Base-by-base conservation (phyloP, 805 yeast genomes). In the Isabelozyma gotoi region DNA sequence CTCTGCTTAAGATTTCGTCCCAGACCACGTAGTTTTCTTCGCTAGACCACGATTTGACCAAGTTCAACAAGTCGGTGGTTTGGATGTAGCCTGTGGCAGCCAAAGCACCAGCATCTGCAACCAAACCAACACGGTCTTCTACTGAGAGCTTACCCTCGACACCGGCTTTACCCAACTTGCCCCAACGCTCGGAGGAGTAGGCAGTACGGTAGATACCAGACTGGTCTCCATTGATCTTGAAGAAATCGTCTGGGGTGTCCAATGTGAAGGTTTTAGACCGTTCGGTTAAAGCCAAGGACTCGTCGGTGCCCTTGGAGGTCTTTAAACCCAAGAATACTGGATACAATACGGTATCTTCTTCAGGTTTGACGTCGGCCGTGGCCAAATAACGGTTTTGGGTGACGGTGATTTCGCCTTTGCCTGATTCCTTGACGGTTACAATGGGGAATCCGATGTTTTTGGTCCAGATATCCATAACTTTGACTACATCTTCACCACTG, bases 391-490 rank as follows among this genome's bases (percentile, higher is more conserved):
- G 79, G 66, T 84, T 75, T 67, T 87, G 96, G 42, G 81, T 77
- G 39, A 87, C 71, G 16, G 72, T 73, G 42, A 85, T 64, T 39
- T 73, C 69, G 39, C 73, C 67, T 17, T 72, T 72, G 12, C 51
- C 55, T 40, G 72, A 70, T 65, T 84, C 91, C 40, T 76, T 72
- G 32, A 86, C 91, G 27, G 78, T 67, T 39, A 88, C 68, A 12
- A 87, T 80, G 19, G 95, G 95, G 71, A 74, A 87, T 6, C 95
- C 95, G 46, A 85, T 78, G 57, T 84, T 79, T 55, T 81, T 80
- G 45, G 90, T 86, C 95, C 96, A 87, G 46, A 80, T 77, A 56
- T 81, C 81, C 94, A 87, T 87, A 33, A 84, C 85, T 45, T 69
- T 65, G 43, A 77, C 80, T 38, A 87, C 91, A 56, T 86, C 85